phyloP scores from a whole-genome alignment of 179 eudicot species.

The Corrigiola litoralis region DNA sequence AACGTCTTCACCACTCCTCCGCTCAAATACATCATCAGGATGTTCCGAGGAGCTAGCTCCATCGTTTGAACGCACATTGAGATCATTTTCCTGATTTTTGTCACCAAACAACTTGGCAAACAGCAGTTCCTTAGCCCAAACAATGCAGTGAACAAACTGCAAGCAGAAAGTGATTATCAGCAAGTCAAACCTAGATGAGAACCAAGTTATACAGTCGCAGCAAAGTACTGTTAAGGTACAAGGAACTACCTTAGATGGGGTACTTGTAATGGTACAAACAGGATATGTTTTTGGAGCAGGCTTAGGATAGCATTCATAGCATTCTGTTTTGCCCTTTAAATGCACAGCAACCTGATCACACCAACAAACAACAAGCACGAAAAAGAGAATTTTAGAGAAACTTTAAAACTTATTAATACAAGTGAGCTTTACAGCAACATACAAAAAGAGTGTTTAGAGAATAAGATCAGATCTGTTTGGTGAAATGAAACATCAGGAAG shows the following conservation, averaged over 20 bases:
- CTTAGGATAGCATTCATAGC: slow-evolving; percentile 95
- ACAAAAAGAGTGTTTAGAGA: not conserved
- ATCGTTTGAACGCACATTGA: slow-evolving; percentile 82
- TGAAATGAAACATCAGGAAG: not conserved
- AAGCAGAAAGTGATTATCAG: slow-evolving; percentile 2
- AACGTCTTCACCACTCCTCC: slow-evolving; percentile 56
- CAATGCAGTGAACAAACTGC: slow-evolving; percentile 99
- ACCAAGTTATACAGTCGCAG: not conserved
- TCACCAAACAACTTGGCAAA: slow-evolving; percentile 90
- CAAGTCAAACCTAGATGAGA: not conserved
- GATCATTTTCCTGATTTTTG: slow-evolving; percentile 87
- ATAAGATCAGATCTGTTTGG: not conserved
- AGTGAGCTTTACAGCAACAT: not conserved
- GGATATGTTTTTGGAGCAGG: slow-evolving; percentile 97
- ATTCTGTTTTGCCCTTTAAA: slow-evolving; percentile 77
- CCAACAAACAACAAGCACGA: not conserved
- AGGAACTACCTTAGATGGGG: slow-evolving; percentile 80
- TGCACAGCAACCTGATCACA: slow-evolving; percentile 80
- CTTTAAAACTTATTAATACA: not conserved
- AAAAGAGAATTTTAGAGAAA: not conserved
- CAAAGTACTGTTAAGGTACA: not conserved
- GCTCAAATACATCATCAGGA: slow-evolving; percentile 71
- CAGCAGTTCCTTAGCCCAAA: slow-evolving; percentile 96
- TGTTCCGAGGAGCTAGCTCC: slow-evolving; percentile 70
- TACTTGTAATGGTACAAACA: slow-evolving; percentile 95